Percentiles rank a stretch among this genome's conserved stretches.
Evolutionary conservation across 2,329 filamentous ascomycete species (phyloP).

Genomic region (Pseudogymnoascus sp.): DNA sequence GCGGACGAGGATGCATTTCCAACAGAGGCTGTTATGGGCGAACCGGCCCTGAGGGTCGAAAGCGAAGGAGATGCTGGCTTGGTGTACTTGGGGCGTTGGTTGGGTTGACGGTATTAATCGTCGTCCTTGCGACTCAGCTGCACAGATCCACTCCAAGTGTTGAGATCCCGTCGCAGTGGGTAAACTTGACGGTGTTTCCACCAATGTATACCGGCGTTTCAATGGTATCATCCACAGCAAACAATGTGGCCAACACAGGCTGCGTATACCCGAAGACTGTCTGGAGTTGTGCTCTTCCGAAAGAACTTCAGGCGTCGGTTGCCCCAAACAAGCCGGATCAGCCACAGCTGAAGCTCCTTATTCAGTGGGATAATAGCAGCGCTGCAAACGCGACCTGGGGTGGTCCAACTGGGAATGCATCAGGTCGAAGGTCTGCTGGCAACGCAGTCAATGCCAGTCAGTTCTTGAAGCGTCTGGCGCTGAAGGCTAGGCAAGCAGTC

Average conservation of each 20-base stretch:
- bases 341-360: conserved; percentile 74
- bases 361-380: conserved; percentile 61
- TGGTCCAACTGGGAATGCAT: conserved; percentile 24
- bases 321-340: conserved; percentile 58
- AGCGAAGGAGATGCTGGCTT: conserved; percentile 54
- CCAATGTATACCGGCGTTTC: conserved; percentile 78
- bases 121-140: conserved; percentile 53
- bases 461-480: conserved; percentile 25
- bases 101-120: conserved; percentile 47
- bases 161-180: conserved; percentile 50
- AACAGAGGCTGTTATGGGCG: conserved; percentile 59
- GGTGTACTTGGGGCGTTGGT: conserved; percentile 45
- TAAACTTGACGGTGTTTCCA: conserved; percentile 81
- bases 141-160: conserved; percentile 33
- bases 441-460: conserved; percentile 29
- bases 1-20: conserved; percentile 56
- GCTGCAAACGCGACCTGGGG: conserved; percentile 36
- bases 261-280: conserved; percentile 68
- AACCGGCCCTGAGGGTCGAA: conserved; percentile 54
- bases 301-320: conserved; percentile 62
- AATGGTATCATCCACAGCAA: conserved; percentile 68
- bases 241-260: conserved; percentile 53
- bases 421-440: conserved; percentile 19
- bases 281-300: conserved; percentile 83
- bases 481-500: conserved; percentile 29